phyloP scores from a whole-genome alignment of 768 basidiomycete species.

The Podaxis mareebaensis region DNA sequence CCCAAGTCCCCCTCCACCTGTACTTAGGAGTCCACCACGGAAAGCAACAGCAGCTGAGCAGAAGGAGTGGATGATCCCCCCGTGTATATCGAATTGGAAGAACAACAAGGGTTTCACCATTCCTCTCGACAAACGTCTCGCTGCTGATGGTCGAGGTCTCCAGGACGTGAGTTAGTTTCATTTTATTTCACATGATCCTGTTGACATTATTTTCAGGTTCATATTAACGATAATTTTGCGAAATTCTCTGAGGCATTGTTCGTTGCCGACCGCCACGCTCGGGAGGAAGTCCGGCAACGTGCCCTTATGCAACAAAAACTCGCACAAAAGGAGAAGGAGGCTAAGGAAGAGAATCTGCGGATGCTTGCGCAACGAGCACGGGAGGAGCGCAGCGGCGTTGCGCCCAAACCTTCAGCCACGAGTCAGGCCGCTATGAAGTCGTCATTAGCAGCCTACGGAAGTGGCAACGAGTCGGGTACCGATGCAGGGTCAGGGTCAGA shows the following conservation, averaged over 20 bases:
- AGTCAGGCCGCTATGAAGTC: constrained; percentile 73
- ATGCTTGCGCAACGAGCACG: constrained; percentile 93
- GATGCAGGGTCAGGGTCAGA: constrained; percentile 54
- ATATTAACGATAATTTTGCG: constrained; percentile 99
- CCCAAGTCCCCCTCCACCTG: constrained; percentile 94
- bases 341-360: constrained; percentile 95
- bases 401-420: constrained; percentile 65
- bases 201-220: constrained; percentile 54
- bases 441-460: constrained; percentile 83
- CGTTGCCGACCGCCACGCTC: constrained; percentile 94
- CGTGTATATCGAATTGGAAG: constrained; percentile 99
- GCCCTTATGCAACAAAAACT: constrained; percentile 98
- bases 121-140: constrained; percentile 95
- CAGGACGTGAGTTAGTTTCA: constrained; percentile 75
- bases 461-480: constrained; percentile 61
- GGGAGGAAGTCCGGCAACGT: constrained; percentile 96
- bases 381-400: constrained; percentile 87
- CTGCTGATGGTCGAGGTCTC: constrained; percentile 96
- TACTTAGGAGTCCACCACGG: constrained; percentile 91
- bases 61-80: constrained; percentile 99
- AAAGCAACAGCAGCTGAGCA: constrained; percentile 97
- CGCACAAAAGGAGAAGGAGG: constrained; percentile 97
- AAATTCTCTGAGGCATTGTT: constrained; percentile 97
- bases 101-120: constrained; percentile 99
- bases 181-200: not conserved